Conservation (phyloP, 73 alveolate species). For the Paramecium bursaria region DNA sequence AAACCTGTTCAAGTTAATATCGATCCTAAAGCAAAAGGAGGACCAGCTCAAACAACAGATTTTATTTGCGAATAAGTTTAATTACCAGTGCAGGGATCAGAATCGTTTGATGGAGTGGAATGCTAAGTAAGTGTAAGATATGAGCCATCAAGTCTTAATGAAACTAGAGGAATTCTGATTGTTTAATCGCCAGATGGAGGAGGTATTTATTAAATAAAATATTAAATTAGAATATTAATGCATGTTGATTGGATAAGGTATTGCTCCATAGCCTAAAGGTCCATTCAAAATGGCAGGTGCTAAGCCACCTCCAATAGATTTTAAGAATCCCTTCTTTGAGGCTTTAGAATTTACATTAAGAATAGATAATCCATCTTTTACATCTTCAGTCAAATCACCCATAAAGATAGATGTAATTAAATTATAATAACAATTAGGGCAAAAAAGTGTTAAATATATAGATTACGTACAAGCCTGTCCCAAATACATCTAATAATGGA, state of each 20-base stretch:
- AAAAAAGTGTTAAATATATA: constrained; percentile 62
- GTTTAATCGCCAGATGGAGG: constrained; percentile 96
- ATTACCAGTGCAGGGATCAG: constrained; percentile 85
- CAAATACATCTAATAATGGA: constrained; percentile 63
- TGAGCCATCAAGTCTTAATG: constrained; percentile 97
- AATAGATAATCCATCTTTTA: constrained; percentile 97
- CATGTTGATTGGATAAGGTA: constrained; percentile 91
- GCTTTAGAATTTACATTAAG: constrained; percentile 95
- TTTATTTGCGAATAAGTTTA: constrained; percentile 77
- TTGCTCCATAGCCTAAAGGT: constrained; percentile 99
- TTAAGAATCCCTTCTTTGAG: constrained; percentile 97
- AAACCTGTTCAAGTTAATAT: constrained; percentile 71
- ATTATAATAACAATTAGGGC: constrained; percentile 35
- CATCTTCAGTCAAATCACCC: constrained; percentile 94
- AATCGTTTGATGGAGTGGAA: constrained; percentile 95
- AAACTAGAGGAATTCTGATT: constrained; percentile 93
- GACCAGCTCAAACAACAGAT: constrained; percentile 67
- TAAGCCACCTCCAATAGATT: constrained; percentile 93
- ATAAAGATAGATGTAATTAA: constrained; percentile 88
- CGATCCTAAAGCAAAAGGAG: constrained; percentile 71
- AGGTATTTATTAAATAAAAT: neutral
- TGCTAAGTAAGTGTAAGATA: constrained; percentile 90
- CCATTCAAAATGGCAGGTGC: constrained; percentile 97
- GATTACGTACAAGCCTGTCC: constrained; percentile 61
- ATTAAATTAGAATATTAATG: constrained; percentile 87